Conservation (phyloP, 805 yeast species). For the Metschnikowia santaceciliae region DNA sequence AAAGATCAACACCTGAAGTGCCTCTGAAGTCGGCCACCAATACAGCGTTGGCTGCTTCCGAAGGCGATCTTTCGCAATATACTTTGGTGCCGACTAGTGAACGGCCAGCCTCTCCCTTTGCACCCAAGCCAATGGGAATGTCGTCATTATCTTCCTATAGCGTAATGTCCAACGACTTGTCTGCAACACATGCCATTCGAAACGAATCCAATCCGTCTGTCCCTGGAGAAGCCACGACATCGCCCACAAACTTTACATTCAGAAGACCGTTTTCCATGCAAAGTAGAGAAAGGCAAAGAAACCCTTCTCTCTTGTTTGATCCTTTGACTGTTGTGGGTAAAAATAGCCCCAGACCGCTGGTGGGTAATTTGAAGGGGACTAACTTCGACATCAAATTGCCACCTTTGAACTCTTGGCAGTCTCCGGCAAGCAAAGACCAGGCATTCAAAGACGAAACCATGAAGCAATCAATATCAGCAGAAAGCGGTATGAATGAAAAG, state of each 20-base stretch:
- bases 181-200: background rate
- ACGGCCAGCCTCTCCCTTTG: background rate
- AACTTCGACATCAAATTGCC: background rate
- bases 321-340: slow-evolving; percentile 3
- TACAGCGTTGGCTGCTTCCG: background rate
- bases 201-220: background rate
- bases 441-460: background rate
- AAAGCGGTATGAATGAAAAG: background rate
- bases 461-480: background rate
- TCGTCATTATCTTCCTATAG: background rate
- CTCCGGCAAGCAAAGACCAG: background rate
- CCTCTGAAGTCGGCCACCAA: background rate
- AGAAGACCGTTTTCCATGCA: background rate
- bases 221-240: background rate
- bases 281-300: background rate
- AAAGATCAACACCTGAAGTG: background rate
- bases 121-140: background rate
- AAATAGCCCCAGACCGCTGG: background rate
- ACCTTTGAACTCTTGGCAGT: background rate
- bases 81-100: background rate
- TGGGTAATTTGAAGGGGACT: background rate
- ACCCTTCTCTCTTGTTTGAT: slow-evolving; percentile 3
- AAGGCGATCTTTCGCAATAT: background rate
- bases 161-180: background rate
- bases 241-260: background rate